Evolutionary conservation across 306 rosid genomes (phyloP).

Genomic region (Sindora glabra): DNA sequence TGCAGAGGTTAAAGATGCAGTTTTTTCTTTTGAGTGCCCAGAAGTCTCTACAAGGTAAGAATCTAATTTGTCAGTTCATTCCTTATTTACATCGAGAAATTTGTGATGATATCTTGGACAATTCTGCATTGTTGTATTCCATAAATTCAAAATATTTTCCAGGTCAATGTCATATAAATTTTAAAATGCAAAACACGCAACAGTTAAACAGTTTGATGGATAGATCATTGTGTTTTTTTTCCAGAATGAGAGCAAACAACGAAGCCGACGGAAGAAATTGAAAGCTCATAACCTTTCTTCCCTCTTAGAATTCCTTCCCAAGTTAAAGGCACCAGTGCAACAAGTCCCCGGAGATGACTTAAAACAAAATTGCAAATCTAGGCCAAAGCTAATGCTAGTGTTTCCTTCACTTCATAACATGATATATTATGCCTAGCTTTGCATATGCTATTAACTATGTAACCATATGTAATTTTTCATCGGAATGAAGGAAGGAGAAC

Average conservation of each 20-base stretch:
- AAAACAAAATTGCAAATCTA: slow-evolving; percentile 32
- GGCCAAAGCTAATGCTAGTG: slow-evolving; percentile 37
- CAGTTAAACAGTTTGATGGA: too few relatives aligned
- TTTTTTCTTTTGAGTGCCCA: too few relatives aligned
- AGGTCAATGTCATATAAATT: too few relatives aligned
- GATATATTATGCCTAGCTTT: background rate
- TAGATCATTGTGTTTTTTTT: too few relatives aligned
- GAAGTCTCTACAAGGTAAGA: too few relatives aligned
- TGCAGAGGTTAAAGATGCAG: too few relatives aligned
- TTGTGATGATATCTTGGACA: too few relatives aligned
- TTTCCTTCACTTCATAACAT: background rate
- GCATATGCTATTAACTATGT: background rate
- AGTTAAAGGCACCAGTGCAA: slow-evolving; percentile 12
- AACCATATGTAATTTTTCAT: background rate
- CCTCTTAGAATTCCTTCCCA: slow-evolving; percentile 36
- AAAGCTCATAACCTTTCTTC: slow-evolving; percentile 41
- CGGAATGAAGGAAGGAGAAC: slow-evolving; percentile 44
- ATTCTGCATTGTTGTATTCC: too few relatives aligned
- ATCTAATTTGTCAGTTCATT: too few relatives aligned
- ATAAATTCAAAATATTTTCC: too few relatives aligned
- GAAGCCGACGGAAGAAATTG: slow-evolving; percentile 42
- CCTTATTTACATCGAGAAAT: too few relatives aligned
- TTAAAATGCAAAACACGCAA: too few relatives aligned
- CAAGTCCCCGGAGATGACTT: slow-evolving; percentile 13
- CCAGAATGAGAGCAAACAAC: slow-evolving; percentile 20